Percentiles rank a stretch among this genome's conserved stretches.
Conservation (phyloP, 2,329 filamentous ascomycete species). For the Ramularia collo-cygni region DNA sequence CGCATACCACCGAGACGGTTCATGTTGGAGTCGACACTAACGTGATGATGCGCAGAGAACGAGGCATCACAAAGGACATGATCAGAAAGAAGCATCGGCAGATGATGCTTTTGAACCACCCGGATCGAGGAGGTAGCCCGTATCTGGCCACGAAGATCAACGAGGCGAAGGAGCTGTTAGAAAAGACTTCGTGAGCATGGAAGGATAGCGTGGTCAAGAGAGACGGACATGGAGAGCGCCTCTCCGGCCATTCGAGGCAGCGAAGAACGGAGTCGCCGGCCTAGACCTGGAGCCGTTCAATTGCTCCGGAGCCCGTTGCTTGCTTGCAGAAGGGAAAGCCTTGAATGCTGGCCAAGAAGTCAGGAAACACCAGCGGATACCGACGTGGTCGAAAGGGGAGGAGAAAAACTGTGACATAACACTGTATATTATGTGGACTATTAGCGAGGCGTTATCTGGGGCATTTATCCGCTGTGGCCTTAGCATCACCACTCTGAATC, state of each 20-base stretch:
- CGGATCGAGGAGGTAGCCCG: slow-evolving; percentile 91
- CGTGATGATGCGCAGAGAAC: slow-evolving; percentile 56
- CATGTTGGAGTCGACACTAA: slow-evolving; percentile 5
- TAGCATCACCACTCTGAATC: background rate
- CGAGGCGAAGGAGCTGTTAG: slow-evolving; percentile 92
- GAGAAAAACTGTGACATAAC: background rate
- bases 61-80: slow-evolving; percentile 82
- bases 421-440: slow-evolving; percentile 1
- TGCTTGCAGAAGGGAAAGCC: no score
- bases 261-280: no score
- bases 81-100: slow-evolving; percentile 91
- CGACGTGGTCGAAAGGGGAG: slow-evolving; percentile 5
- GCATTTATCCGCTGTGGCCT: background rate
- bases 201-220: background rate
- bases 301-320: no score
- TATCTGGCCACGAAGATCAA: slow-evolving; percentile 98
- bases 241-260: no score
- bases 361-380: no score
- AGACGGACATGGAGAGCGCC: background rate
- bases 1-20: slow-evolving; percentile 21
- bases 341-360: no score
- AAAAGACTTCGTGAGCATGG: slow-evolving; percentile 54
- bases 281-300: no score
- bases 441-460: slow-evolving; percentile 10
- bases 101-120: slow-evolving; percentile 96